Evolutionary conservation across 2,329 filamentous ascomycete species (phyloP).

Genomic region (Fusarium anthophilum): DNA sequence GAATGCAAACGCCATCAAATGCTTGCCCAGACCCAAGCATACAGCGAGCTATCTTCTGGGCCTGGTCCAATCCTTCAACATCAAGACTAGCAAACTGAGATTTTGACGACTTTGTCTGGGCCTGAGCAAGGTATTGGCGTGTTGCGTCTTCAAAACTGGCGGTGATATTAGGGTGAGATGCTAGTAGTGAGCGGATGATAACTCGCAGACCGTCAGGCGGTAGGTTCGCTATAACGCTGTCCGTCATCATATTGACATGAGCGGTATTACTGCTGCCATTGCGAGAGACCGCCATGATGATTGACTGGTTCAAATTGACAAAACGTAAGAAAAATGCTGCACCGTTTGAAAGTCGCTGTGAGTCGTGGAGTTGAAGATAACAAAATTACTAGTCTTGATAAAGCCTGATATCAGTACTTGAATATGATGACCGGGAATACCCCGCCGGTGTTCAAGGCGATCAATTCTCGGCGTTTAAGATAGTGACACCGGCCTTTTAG

Average conservation of each 20-base stretch:
- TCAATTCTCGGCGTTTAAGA: not conserved
- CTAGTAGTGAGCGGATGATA: not conserved
- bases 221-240: not conserved
- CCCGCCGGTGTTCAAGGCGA: not conserved
- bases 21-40: not conserved
- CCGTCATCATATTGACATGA: conserved; percentile 3
- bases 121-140: not conserved
- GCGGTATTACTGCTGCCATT: not conserved
- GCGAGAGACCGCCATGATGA: not conserved
- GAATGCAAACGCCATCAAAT: not conserved
- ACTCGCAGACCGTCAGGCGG: not conserved
- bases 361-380: not conserved
- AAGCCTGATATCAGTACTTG: not conserved
- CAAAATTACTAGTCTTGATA: not conserved
- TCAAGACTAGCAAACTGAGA: fast-evolving
- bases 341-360: fast-evolving
- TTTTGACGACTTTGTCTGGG: not conserved
- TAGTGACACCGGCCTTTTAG: not conserved
- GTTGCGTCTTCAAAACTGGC: not conserved
- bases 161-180: not conserved
- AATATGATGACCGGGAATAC: not conserved
- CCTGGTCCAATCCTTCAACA: not conserved
- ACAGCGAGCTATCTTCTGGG: not conserved
- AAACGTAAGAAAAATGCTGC: fast-evolving
- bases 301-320: not conserved